Percentiles rank a stretch among this genome's conserved stretches.
Conservation (phyloP, 108 stramenopile genomes). For the Schizochytrium sp. region DNA sequence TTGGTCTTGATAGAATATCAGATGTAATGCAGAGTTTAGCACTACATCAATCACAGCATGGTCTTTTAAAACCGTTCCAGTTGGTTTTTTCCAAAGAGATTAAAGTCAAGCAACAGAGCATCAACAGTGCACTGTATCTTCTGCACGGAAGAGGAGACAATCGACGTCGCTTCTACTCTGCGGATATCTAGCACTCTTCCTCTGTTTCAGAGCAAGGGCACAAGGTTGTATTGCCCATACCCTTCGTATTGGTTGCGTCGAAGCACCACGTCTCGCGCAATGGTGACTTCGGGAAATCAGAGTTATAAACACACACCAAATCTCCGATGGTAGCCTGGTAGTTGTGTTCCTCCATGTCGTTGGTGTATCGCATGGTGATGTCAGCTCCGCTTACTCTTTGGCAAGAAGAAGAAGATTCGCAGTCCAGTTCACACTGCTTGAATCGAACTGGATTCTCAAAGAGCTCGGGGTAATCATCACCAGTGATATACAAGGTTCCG, state of each 20-base stretch:
- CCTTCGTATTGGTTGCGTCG: neutral
- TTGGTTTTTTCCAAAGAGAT: too few relatives aligned
- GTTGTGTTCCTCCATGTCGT: neutral
- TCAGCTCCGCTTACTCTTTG: neutral
- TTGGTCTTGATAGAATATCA: too few relatives aligned
- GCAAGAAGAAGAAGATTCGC: neutral
- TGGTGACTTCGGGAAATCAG: neutral
- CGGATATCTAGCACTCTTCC: too few relatives aligned
- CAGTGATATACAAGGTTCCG: neutral
- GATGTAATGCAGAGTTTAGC: too few relatives aligned
- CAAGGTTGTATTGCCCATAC: too few relatives aligned
- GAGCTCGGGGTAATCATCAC: neutral
- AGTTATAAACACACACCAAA: neutral
- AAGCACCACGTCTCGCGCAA: neutral
- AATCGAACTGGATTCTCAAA: neutral
- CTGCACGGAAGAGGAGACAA: too few relatives aligned
- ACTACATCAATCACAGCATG: too few relatives aligned
- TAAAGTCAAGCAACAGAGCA: too few relatives aligned
- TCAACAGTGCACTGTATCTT: too few relatives aligned
- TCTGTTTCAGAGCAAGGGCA: too few relatives aligned
- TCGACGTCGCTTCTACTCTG: too few relatives aligned
- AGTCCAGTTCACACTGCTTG: conserved; percentile 1
- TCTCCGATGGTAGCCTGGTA: neutral
- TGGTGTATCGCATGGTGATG: neutral
- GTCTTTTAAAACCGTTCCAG: too few relatives aligned